Evolutionary conservation across 192 early-diverging fungal genomes (phyloP).

Genomic region (Coemansia pectinata): DNA sequence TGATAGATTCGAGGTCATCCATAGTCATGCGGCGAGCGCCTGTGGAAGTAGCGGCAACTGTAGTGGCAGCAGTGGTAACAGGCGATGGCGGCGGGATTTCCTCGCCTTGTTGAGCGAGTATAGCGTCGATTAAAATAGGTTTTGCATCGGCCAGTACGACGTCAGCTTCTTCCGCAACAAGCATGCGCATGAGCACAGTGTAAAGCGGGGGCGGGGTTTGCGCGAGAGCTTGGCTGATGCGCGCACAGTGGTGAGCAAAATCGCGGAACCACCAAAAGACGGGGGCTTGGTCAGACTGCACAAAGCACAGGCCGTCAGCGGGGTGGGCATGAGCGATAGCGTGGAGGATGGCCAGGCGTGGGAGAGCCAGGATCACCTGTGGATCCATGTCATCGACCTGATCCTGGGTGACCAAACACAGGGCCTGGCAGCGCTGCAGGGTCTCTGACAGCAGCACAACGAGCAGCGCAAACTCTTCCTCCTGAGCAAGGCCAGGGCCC

Average conservation of each 20-base stretch:
- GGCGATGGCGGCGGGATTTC: neutral
- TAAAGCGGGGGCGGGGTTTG: constrained; percentile 13
- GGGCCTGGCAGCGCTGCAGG: constrained; percentile 48
- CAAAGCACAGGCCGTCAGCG: constrained; percentile 60
- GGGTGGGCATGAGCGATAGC: constrained; percentile 53
- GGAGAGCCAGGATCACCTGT: constrained; percentile 59
- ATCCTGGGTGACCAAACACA: constrained; percentile 34
- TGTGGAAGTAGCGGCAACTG: neutral
- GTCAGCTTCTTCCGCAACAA: constrained; percentile 48
- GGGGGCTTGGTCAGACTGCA: constrained; percentile 47
- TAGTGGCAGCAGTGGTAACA: neutral
- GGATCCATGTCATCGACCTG: constrained; percentile 63
- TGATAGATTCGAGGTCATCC: constrained; percentile 42
- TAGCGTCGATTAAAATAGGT: neutral
- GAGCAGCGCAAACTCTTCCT: constrained; percentile 43
- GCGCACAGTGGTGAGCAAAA: constrained; percentile 35
- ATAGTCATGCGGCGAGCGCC: constrained; percentile 7
- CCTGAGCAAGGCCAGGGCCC: constrained; percentile 24
- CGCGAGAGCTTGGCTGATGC: constrained; percentile 13
- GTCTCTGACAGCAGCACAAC: constrained; percentile 67
- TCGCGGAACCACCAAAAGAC: constrained; percentile 66
- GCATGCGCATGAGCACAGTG: constrained; percentile 33
- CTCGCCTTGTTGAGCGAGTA: neutral
- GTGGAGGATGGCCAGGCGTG: constrained; percentile 61
- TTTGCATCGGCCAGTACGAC: constrained; percentile 11